Base-by-base conservation (phyloP, 1,284 basidiomycete species). In the Ceratobasidium sp. region DNA sequence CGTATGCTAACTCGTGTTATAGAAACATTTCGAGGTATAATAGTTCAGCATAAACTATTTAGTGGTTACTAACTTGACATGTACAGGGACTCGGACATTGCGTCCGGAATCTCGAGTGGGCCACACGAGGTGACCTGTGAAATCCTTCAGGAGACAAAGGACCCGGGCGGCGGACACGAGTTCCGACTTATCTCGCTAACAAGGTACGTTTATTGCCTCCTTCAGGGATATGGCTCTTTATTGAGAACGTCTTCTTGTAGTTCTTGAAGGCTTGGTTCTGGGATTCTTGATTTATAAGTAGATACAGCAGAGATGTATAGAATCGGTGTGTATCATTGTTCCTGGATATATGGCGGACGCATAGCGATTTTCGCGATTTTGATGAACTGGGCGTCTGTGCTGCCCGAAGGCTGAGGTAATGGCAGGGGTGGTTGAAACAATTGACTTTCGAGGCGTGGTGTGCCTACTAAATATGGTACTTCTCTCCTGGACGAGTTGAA, bases 51-150 rank as follows among this genome's bases (percentile, higher is more conserved):
- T 75, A 11, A 66, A 33, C 51, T 60, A 56, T 59, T n/a, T 57
- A 27, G 5, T 63, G 72, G 22, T 66, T n/a, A 36, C 47, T 74
- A 22, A 47, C 14, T 29, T n/a, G 44, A 33, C 59, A 17, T 22
- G 31, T 50, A 19, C 76, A 84, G 82, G 7, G 82, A 82, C 15
- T 79, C 79, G 15, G 82, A 82, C 65, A 82, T 84, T 36, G 81
- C 84, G 75, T 81, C 81, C 53, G 82, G 81, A 48, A 82, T 83
- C n/a, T 80, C 82, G 0, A 76, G 80, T 22, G 84, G 82, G n/a
- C 60, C 75, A 36, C 75, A 76, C 76, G 82, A 82, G 71, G 82
- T 84, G 17, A 82, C 82, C 2, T 84, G 84, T 78, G 80, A 84
- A 75, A 77, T 84, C 31, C 47, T 81, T 5, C n/a, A 78, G n/a